Percentiles rank a stretch among this genome's conserved stretches.
These are phyloP conservation scores for Penicillium oxalicum DNA, from an alignment of 2,329 filamentous ascomycete genomes.

Conservation along the genomic window DNA sequence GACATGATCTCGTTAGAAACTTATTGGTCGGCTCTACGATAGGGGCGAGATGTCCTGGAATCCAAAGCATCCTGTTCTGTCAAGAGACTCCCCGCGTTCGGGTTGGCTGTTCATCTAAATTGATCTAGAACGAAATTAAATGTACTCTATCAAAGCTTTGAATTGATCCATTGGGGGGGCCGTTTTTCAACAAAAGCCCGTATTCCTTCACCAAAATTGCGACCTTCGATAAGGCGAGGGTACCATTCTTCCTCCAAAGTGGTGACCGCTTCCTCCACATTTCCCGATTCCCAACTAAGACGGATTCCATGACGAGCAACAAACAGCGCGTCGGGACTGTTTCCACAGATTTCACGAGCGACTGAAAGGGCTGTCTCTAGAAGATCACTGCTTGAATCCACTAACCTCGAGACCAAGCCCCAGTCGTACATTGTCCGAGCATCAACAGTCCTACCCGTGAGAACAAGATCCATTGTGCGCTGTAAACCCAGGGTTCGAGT, in stretches of 20 bases:
- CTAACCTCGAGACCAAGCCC: constrained; percentile 65
- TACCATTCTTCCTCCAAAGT: constrained; percentile 55
- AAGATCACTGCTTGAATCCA: constrained; percentile 34
- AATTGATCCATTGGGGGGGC: constrained; percentile 53
- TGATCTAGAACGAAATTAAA: neutral
- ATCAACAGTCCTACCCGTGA: constrained; percentile 56
- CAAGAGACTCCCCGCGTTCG: no score
- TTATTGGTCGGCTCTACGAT: no score
- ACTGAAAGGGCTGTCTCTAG: constrained; percentile 47
- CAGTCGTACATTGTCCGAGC: constrained; percentile 57
- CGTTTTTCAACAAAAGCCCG: constrained; percentile 69
- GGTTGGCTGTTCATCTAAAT: no score
- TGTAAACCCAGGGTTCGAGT: constrained; percentile 61
- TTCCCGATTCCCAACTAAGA: constrained; percentile 62
- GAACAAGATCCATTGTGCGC: constrained; percentile 64
- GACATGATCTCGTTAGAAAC: no score
- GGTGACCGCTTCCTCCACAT: constrained; percentile 58
- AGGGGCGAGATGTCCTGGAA: no score
- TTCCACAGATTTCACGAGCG: constrained; percentile 55
- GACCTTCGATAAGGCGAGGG: constrained; percentile 53
- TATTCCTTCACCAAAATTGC: constrained; percentile 69
- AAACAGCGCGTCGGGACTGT: constrained; percentile 68
- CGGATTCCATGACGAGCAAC: constrained; percentile 63
- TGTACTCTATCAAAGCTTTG: constrained; percentile 23
- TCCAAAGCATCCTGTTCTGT: no score